Conservation (phyloP, 1,284 basidiomycete genomes). For the Fomes fomentarius region DNA sequence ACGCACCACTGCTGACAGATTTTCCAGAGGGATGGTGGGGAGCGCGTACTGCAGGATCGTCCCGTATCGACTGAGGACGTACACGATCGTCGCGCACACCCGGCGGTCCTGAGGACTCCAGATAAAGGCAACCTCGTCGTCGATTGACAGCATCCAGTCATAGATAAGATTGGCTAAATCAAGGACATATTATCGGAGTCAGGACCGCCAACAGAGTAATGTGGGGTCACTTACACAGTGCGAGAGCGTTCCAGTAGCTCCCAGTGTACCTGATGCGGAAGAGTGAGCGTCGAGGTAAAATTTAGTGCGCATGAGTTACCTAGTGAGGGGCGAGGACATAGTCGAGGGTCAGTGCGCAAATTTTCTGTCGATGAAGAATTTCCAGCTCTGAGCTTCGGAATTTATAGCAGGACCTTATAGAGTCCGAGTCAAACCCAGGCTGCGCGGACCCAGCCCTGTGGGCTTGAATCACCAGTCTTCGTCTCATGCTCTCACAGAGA, state of each 20-base stretch:
- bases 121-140: neutral
- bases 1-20: neutral
- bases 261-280: neutral
- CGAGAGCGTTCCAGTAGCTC: neutral
- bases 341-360: too few species aligned
- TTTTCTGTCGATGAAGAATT: too few species aligned
- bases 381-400: too few species aligned
- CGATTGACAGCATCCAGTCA: neutral
- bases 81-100: neutral
- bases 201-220: neutral
- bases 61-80: neutral
- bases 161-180: neutral
- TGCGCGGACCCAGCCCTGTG: too few species aligned
- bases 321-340: too few species aligned
- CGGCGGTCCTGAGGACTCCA: neutral
- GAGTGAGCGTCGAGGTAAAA: too few species aligned
- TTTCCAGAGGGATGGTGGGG: neutral
- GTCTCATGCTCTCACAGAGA: too few species aligned
- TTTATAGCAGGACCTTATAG: too few species aligned
- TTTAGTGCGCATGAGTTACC: too few species aligned
- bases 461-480: too few species aligned
- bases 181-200: neutral
- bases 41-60: neutral
- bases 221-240: neutral
- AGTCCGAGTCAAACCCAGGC: too few species aligned